Percentiles rank a stretch among this genome's conserved stretches.
Conservation (phyloP, 139 green algal genomes). For the Klebsormidium nitens region DNA sequence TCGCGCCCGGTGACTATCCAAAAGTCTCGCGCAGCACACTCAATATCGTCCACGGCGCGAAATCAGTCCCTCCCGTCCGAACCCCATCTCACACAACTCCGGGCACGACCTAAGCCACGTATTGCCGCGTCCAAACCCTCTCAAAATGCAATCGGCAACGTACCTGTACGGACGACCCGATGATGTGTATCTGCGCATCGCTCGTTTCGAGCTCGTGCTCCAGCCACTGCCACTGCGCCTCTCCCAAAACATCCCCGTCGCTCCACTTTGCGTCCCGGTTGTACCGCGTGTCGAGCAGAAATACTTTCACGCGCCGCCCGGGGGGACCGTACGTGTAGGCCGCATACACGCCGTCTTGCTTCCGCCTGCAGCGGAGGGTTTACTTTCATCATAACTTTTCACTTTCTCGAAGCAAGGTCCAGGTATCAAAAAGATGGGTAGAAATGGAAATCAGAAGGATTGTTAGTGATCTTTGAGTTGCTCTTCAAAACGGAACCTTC, state of each 20-base stretch:
- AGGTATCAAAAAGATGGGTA: too few relatives aligned
- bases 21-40: too few relatives aligned
- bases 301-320: constrained; percentile 39
- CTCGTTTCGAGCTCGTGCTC: constrained; percentile 20
- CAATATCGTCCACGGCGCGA: not conserved
- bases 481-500: too few relatives aligned
- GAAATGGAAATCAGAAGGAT: too few relatives aligned
- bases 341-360: constrained; percentile 39
- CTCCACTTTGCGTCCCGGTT: constrained; percentile 17
- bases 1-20: too few relatives aligned
- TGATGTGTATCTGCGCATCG: constrained; percentile 40
- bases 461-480: too few relatives aligned
- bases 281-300: constrained; percentile 38
- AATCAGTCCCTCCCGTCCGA: too few relatives aligned
- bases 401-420: too few relatives aligned
- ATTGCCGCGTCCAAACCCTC: not conserved
- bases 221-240: constrained; percentile 42
- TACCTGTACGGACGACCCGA: constrained; percentile 42
- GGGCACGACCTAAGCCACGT: too few relatives aligned
- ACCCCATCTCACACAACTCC: too few relatives aligned
- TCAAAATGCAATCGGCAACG: not conserved
- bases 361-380: constrained; percentile 15
- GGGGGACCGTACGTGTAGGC: constrained; percentile 36
- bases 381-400: too few relatives aligned
- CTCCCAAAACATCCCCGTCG: constrained; percentile 38